These are phyloP conservation scores for Angophora floribunda DNA, from an alignment of 345 rosid genomes.

Conservation along the genomic window DNA sequence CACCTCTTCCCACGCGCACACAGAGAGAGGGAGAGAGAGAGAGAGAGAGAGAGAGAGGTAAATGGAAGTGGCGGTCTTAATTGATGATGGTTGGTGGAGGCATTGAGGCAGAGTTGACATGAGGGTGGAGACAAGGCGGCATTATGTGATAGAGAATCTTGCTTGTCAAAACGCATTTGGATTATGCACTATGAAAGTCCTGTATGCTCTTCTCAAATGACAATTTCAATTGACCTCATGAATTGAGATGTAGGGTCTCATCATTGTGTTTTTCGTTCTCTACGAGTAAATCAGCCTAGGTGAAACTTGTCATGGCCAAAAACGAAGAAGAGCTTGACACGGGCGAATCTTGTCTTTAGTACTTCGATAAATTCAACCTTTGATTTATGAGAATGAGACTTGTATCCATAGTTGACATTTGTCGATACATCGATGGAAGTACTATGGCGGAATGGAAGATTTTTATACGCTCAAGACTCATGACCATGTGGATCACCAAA, in stretches of 20 bases:
- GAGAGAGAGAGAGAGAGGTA: not conserved
- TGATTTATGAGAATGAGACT: not conserved
- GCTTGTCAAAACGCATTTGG: not conserved
- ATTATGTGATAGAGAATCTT: not conserved
- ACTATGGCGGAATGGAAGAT: not conserved
- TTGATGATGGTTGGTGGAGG: not conserved
- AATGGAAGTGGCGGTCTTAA: not conserved
- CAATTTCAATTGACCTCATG: not conserved
- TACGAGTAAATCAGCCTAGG: not conserved
- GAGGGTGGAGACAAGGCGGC: not conserved
- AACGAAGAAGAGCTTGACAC: not conserved
- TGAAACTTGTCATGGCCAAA: not conserved
- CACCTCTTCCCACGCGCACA: not conserved
- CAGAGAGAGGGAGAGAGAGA: not conserved
- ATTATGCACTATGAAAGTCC: not conserved
- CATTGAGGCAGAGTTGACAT: not conserved
- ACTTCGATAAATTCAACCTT: not conserved
- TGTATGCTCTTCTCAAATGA: not conserved
- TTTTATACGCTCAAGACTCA: not conserved
- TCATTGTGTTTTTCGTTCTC: not conserved
- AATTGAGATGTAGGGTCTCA: not conserved
- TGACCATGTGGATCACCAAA: not conserved
- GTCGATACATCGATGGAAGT: not conserved
- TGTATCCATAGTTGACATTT: not conserved
- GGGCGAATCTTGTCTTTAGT: not conserved